A percentile compares a stretch with the other conserved stretches of the same genome.
Evolutionary conservation across 192 early-diverging fungal genomes (phyloP).

Genomic region (Phlyctochytrium planicorne): DNA sequence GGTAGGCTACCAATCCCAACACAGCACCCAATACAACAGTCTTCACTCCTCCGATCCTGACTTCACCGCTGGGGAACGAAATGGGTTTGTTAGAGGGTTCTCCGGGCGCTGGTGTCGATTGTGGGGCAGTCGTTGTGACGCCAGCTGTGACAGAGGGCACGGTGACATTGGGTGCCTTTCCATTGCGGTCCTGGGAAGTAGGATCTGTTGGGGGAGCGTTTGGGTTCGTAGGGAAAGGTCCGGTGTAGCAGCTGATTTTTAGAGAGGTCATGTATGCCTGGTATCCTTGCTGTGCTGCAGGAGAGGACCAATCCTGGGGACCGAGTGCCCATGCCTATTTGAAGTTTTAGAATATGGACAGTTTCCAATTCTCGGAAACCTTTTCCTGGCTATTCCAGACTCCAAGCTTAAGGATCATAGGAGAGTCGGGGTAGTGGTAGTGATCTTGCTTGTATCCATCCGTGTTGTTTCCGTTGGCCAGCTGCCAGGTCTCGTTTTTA

Average conservation of each 20-base stretch:
- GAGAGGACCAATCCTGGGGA: too few relatives aligned
- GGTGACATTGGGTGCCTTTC: neutral
- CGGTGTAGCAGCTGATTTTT: constrained; percentile 19
- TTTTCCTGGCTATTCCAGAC: constrained; percentile 23
- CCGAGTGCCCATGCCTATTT: too few relatives aligned
- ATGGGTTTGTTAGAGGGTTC: too few relatives aligned
- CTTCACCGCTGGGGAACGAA: too few relatives aligned
- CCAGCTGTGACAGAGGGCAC: neutral
- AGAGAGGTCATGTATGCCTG: constrained; percentile 1
- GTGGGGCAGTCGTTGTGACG: too few relatives aligned
- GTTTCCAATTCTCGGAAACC: too few relatives aligned
- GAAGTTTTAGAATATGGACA: too few relatives aligned
- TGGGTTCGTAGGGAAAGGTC: neutral
- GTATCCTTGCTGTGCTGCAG: neutral
- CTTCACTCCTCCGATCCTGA: too few relatives aligned
- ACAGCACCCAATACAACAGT: too few relatives aligned
- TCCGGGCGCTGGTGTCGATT: too few relatives aligned
- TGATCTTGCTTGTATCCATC: constrained; percentile 10
- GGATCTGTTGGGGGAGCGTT: neutral
- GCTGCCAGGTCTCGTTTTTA: constrained; percentile 16
- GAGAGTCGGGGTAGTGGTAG: constrained; percentile 28
- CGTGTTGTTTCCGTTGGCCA: neutral
- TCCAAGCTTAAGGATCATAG: constrained; percentile 14
- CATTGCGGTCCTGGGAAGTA: neutral
- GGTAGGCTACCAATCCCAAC: too few relatives aligned